Evolutionary conservation across 495 filamentous ascomycete species (phyloP), one percentile per base, ranked within the genome.

Genomic region (Hypoxylon perforatum): DNA sequence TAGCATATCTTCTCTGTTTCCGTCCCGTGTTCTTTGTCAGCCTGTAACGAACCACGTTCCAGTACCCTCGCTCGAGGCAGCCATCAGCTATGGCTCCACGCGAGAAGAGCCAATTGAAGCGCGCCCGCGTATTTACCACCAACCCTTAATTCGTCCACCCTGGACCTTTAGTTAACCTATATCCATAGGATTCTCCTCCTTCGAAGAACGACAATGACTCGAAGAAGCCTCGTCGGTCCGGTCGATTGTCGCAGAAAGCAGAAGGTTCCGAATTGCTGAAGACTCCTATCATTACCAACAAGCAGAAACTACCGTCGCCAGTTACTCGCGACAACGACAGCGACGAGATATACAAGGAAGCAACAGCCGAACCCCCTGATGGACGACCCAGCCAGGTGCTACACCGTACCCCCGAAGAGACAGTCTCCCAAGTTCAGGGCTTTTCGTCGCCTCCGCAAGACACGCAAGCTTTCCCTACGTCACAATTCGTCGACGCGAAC

Each of bases 251-350:
- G 25, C 80, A 82, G 8, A 78, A 82, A 54, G 73, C 78, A 36
- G 76, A 75, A 35, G 78, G 81, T 47, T 73, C 75, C 45, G 71
- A 75, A 14, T 73, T 79, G 70, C 52, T 80, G 74, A 87, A 90
- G 67, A 84, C 81, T 1, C 89, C 87, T 28, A 81, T 91, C 47
- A 67, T 88, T 39, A 78, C 80, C 45, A 83, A 87, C 49, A 85
- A 88, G 61, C 78, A 86, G 23, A 89, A 92, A 57, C 84, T 96
- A 3, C 93, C 92, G n/a, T 93, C 93, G 4, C 93, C 94, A 8
- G 71, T 94, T 56, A 96, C 92, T 0, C 82, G 76, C 84, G 42
- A 75, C 85, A 57, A n/a, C n/a, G 90, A 88, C 44, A 90, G 86
- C 30, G 81, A 84, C 8, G 83, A 87, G 11, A 76, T 86, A 45